phyloP scores from a whole-genome alignment of 83 land plant species.

The Diphasiastrum complanatum region DNA sequence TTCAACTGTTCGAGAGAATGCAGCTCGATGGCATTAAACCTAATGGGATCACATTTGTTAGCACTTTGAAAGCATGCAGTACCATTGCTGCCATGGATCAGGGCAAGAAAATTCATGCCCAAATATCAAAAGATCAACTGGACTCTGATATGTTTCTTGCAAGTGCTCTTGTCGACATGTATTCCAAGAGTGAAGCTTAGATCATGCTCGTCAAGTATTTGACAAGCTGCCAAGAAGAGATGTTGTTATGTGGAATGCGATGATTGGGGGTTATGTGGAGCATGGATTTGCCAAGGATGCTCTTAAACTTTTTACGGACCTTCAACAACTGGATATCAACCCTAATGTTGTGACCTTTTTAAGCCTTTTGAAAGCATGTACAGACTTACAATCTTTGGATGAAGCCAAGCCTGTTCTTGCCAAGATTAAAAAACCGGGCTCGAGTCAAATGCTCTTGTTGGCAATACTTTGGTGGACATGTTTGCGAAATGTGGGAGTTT shows the following conservation, averaged over 20 bases:
- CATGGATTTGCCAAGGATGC: slow-evolving; percentile 6
- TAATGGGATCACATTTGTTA: too few relatives aligned
- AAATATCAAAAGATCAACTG: too few relatives aligned
- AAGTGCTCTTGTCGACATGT: slow-evolving; percentile 52
- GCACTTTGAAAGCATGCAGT: too few relatives aligned
- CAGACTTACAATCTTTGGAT: background rate
- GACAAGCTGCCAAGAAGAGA: slow-evolving; percentile 31
- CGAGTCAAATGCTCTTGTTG: slow-evolving; percentile 1
- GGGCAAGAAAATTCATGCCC: too few relatives aligned
- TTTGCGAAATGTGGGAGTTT: slow-evolving; percentile 32
- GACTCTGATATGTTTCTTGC: slow-evolving; percentile 28
- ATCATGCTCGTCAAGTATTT: slow-evolving; percentile 40
- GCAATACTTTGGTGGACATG: slow-evolving; percentile 14
- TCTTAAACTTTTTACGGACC: slow-evolving; percentile 3
- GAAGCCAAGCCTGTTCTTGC: slow-evolving; percentile 6
- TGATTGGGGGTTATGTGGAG: slow-evolving; percentile 32
- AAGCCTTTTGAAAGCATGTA: slow-evolving; percentile 10
- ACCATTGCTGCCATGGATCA: too few relatives aligned
- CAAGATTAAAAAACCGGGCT: background rate
- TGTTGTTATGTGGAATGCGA: slow-evolving; percentile 50
- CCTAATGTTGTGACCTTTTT: slow-evolving; percentile 10
- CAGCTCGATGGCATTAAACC: too few relatives aligned
- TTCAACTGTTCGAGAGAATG: too few relatives aligned
- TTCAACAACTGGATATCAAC: background rate
- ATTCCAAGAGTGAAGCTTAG: slow-evolving; percentile 44